Evolutionary conservation across 108 stramenopile genomes (phyloP).

Genomic region (Parmales sp.): DNA sequence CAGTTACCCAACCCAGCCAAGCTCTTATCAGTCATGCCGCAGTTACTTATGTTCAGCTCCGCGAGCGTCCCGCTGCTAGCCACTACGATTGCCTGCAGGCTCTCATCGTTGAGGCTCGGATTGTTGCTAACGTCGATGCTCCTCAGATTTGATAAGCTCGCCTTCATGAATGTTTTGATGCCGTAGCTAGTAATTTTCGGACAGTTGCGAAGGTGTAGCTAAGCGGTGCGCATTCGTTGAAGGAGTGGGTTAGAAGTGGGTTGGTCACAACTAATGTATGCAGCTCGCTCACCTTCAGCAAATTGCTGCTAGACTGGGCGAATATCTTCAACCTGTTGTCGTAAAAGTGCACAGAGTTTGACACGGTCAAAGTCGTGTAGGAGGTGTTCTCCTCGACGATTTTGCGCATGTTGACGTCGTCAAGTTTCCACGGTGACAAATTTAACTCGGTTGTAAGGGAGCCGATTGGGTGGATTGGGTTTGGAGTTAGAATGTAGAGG

Average conservation of each 20-base stretch:
- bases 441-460: not conserved
- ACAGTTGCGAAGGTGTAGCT: not conserved
- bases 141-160: not conserved
- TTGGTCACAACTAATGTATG: too few relatives aligned
- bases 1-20: not conserved
- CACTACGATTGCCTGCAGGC: not conserved
- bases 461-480: not conserved
- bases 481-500: constrained; percentile 1
- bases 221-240: too few relatives aligned
- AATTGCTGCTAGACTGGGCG: not conserved
- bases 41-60: not conserved
- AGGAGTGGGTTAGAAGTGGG: too few relatives aligned
- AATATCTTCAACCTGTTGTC: constrained; percentile 6
- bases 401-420: not conserved
- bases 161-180: not conserved
- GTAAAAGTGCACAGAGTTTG: not conserved
- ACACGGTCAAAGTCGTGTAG: not conserved
- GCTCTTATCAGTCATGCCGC: not conserved
- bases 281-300: too few relatives aligned
- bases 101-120: not conserved
- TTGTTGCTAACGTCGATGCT: not conserved
- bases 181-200: constrained; percentile 1
- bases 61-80: not conserved
- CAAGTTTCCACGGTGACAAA: not conserved
- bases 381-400: not conserved